phyloP scores from a whole-genome alignment of 1,284 basidiomycete genomes.

The Meripilus lineatus region DNA sequence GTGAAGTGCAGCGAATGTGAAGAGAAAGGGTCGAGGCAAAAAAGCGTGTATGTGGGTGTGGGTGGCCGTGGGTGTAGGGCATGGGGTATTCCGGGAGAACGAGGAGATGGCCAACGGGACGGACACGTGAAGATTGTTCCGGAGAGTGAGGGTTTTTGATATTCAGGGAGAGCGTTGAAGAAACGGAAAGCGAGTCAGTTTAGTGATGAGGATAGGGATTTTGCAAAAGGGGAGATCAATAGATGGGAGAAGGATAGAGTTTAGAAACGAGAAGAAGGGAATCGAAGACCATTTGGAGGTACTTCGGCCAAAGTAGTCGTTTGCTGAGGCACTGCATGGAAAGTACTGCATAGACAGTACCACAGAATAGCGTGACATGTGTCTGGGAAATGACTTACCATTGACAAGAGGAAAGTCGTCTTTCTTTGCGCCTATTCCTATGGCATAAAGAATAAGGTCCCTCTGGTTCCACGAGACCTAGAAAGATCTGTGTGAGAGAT shows the following conservation, averaged over 20 bases:
- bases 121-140: no score
- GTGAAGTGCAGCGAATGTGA: no score
- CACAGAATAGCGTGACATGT: neutral
- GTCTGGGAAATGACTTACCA: constrained; percentile 35
- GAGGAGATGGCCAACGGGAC: no score
- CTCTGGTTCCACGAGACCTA: constrained; percentile 71
- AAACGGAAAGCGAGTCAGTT: no score
- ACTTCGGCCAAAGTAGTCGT: neutral
- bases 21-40: no score
- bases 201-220: no score
- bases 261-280: constrained; percentile 6
- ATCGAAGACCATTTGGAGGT: neutral
- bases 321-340: neutral
- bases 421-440: constrained; percentile 67
- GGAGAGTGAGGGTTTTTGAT: no score
- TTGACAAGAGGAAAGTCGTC: constrained; percentile 59
- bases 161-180: no score
- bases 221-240: neutral
- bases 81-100: no score
- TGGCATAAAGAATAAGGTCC: constrained; percentile 62
- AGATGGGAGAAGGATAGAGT: constrained; percentile 3
- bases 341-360: neutral
- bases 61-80: no score
- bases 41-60: no score
- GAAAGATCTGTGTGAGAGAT: neutral